Base-by-base conservation (phyloP, 805 yeast species). In the Lachancea meyersii region DNA sequence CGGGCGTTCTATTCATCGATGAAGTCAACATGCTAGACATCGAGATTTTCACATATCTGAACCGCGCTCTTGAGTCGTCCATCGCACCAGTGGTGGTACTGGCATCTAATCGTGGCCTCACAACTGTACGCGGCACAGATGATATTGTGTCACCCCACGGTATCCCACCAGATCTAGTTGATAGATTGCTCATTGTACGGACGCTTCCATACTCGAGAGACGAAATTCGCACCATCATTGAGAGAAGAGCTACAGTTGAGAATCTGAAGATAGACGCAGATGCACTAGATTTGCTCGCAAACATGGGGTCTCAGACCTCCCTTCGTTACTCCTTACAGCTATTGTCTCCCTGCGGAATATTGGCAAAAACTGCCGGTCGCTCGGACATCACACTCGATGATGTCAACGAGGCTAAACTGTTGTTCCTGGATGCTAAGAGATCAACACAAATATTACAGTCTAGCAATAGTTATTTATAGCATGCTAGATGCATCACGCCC, bases 11-110 rank as follows among this genome's bases (percentile, higher is more conserved):
- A 55, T 93, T 93, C 66, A 93, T 93, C 54, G 99, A 93, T 67
- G 99, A 93, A 70, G 97, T 89, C 34, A 94, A 93, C 69, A 93
- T 93, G 98, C 74, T 93, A 55, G 98, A 93, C 62, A 82, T 93
- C 49, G 99, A 93, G 72, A 86, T 95, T 63, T 93, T 93, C 70
- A 86, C 98, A 10, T 93, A 86, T 64, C 72, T 93, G 57, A 93
- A 93, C 71, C 77, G 95, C 51, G 97, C 97, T 8, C 73, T 93
- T 50, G 98, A 93, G 67, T 81, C 89, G 39, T 70, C 83, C 21
- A 85, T 93, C 60, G 91, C 97, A 2, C 98, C 98, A 35, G 78
- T 93, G 43, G 98, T 93, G 27, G 88, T 93, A 2, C 75, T 93
- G 62, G 98, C 98, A 27, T 87, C 97, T 5, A 93, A 93, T 68